Evolutionary conservation across 1,139 yeast genomes (phyloP), one percentile per base, ranked within the genome.

Genomic region (Dujonia santamariae): DNA sequence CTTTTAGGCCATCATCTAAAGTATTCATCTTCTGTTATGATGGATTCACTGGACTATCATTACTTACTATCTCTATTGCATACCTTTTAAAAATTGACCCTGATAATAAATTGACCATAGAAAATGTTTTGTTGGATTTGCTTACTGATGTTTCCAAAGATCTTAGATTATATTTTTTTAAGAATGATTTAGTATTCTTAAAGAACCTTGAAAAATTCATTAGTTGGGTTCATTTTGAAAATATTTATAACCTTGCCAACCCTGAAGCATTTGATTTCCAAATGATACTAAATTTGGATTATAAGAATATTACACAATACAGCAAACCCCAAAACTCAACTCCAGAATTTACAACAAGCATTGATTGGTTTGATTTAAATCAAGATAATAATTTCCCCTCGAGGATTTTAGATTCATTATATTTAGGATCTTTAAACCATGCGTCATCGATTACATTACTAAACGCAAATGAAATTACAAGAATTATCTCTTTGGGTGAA

Each of bases 311-410:
- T 8, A 42, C 44, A 28, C 30, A 38, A 7, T 39, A 37, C 19
- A 36, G 38, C 14, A 32, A 37, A 17, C 16, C 20, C 8, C 27
- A 31, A 3, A 30, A 36, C n/a, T 35, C 31, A 14, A 28, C 20
- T 14, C 26, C 33, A 12, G 33, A 38, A 14, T 44, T 27, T 12
- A 23, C 26, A 6, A n/a, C n/a, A n/a, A n/a, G n/a, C n/a, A 9
- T 47, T 30, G 72, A 66, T 40, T 67, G 72, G 72, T 67, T 66
- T 39, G 44, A 56, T 26, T 42, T 45, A 14, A 49, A 44, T 9
- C 44, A 46, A 30, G 72, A 66, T 38, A 60, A 63, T 41, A 67
- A 67, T 39, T 59, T 66, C 38, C 72, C 72, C 1, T 56, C 67
- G 23, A 53, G 50, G 34, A 53, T 66, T 8, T 44, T 52, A 26